Conservation (phyloP, 768 basidiomycete genomes). For the Calocybe cyanea region DNA sequence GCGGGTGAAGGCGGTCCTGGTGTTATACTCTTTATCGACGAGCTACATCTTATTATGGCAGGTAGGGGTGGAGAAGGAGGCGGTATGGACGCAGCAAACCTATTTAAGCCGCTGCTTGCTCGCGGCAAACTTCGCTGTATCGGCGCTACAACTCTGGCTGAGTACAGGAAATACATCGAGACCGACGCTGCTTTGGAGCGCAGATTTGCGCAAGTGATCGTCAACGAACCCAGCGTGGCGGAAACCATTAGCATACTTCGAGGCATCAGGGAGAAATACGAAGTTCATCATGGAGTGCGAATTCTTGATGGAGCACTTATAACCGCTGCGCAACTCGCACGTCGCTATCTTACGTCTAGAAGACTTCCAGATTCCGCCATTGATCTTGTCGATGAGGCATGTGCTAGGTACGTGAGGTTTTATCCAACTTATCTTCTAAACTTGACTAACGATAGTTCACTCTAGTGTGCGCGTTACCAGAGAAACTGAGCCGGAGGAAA, state of each 20-base stretch:
- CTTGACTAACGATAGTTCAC: conserved; percentile 2
- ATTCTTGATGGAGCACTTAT: conserved; percentile 89
- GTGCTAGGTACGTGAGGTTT: conserved; percentile 59
- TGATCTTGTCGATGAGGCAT: conserved; percentile 90
- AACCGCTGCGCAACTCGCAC: conserved; percentile 84
- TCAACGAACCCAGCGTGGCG: conserved; percentile 86
- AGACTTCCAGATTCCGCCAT: conserved; percentile 84
- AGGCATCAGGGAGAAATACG: conserved; percentile 92
- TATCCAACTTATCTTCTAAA: neutral
- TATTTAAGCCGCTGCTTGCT: conserved; percentile 90
- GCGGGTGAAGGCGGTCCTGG: conserved; percentile 68
- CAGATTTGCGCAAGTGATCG: conserved; percentile 88
- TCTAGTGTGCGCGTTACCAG: conserved; percentile 84
- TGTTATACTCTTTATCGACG: conserved; percentile 94
- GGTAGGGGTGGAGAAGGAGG: conserved; percentile 78
- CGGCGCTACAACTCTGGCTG: conserved; percentile 88
- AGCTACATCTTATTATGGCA: conserved; percentile 92
- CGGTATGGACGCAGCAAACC: conserved; percentile 91
- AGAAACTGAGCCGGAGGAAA: conserved; percentile 91
- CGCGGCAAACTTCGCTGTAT: conserved; percentile 76
- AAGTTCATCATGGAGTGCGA: conserved; percentile 87
- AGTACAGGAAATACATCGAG: conserved; percentile 93
- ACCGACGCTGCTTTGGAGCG: conserved; percentile 89
- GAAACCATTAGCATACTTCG: conserved; percentile 93
- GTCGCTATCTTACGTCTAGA: conserved; percentile 85